Evolutionary conservation across 169 alveolate genomes (phyloP).

Genomic region (Plasmodium falciparum): DNA sequence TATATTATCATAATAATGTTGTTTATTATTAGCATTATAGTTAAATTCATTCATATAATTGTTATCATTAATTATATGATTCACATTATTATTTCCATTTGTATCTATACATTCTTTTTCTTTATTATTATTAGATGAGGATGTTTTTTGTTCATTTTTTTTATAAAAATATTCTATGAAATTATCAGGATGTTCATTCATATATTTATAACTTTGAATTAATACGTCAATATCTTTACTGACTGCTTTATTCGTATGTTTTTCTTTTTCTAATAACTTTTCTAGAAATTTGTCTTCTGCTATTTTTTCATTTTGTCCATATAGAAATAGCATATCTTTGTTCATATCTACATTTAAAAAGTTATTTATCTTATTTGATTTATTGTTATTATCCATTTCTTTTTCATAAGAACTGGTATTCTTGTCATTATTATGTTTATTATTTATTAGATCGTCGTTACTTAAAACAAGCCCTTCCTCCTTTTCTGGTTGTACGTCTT

Average conservation of each 20-base stretch:
- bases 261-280: conserved; percentile 37
- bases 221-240: conserved; percentile 55
- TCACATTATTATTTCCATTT: neutral
- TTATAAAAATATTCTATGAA: conserved; percentile 24
- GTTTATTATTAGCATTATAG: neutral
- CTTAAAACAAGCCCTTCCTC: conserved; percentile 24
- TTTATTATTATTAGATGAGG: neutral
- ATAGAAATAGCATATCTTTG: conserved; percentile 30
- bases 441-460: conserved; percentile 5
- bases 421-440: neutral
- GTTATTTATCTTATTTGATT: neutral
- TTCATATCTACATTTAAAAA: conserved; percentile 13
- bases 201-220: conserved; percentile 33
- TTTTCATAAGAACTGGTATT: neutral
- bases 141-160: neutral
- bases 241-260: conserved; percentile 17
- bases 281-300: conserved; percentile 32
- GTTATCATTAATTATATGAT: neutral
- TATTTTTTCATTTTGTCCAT: conserved; percentile 31
- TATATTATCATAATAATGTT: neutral
- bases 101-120: neutral
- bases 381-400: neutral
- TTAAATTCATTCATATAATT: neutral
- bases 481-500: conserved; percentile 16
- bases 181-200: conserved; percentile 31